Conservation (phyloP, 2,329 filamentous ascomycete genomes). For the Stachybotrys elegans region DNA sequence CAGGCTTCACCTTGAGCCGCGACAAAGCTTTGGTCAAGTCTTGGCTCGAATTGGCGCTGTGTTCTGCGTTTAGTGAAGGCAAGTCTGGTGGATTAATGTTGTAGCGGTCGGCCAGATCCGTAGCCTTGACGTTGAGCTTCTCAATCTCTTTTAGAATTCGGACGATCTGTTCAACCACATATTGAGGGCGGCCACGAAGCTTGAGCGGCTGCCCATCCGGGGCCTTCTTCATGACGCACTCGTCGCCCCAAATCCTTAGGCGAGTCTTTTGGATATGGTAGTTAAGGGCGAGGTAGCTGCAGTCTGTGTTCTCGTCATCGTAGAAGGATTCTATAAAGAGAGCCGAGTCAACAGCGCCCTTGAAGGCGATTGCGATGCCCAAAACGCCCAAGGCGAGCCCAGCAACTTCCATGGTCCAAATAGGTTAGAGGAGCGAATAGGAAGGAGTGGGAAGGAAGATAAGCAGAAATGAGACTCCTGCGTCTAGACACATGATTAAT, state of each 20-base stretch:
- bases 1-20: background rate
- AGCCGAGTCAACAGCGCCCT: background rate
- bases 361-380: background rate
- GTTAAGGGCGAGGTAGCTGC: background rate
- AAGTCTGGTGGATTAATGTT: background rate
- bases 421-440: no score
- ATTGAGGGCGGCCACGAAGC: background rate
- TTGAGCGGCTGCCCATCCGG: background rate
- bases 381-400: background rate
- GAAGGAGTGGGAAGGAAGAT: no score
- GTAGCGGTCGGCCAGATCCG: background rate
- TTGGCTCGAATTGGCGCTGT: background rate
- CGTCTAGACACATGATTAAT: no score
- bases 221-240: background rate
- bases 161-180: background rate
- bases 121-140: background rate
- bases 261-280: background rate
- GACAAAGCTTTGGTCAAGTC: background rate
- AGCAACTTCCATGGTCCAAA: background rate
- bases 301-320: background rate
- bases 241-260: background rate
- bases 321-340: background rate
- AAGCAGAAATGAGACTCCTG: no score
- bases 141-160: background rate
- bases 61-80: background rate